Evolutionary conservation across 345 rosid species (phyloP).

Genomic region (Euphorbia lathyris): DNA sequence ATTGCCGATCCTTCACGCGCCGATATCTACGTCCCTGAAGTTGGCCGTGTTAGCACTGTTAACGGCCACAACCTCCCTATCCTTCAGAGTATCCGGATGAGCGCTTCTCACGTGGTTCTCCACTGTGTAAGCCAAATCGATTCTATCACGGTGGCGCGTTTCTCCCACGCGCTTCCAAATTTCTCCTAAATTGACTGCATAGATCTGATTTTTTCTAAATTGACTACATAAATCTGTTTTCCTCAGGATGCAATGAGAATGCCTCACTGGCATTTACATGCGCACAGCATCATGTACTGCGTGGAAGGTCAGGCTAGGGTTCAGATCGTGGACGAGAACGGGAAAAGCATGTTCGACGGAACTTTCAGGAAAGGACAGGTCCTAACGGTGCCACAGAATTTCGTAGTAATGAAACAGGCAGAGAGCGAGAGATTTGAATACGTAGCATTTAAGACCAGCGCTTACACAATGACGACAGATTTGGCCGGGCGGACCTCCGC

Average conservation of each 20-base stretch:
- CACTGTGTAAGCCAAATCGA: slow-evolving; percentile 16
- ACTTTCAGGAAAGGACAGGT: slow-evolving; percentile 51
- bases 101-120: slow-evolving; percentile 53
- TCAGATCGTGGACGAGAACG: slow-evolving; percentile 60
- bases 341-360: slow-evolving; percentile 49
- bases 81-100: slow-evolving; percentile 47
- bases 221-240: too few relatives aligned
- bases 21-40: slow-evolving; percentile 51
- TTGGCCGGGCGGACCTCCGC: slow-evolving; percentile 54
- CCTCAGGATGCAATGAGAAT: slow-evolving; percentile 52
- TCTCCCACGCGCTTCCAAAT: background rate
- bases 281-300: slow-evolving; percentile 57
- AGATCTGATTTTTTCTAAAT: too few relatives aligned
- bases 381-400: slow-evolving; percentile 63
- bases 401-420: slow-evolving; percentile 46
- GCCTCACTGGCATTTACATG: slow-evolving; percentile 66
- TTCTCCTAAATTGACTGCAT: background rate
- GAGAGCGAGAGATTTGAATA: slow-evolving; percentile 57
- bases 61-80: slow-evolving; percentile 65
- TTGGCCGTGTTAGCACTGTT: slow-evolving; percentile 51
- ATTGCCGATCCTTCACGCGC: slow-evolving; percentile 56
- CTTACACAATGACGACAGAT: slow-evolving; percentile 38
- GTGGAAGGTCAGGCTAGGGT: slow-evolving; percentile 49
- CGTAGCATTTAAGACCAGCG: slow-evolving; percentile 65
- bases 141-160: slow-evolving; percentile 26